Percentiles rank a stretch among this genome's conserved stretches.
phyloP scores from a whole-genome alignment of 2,329 filamentous ascomycete genomes.

The Sporothrix pseudoabietina region DNA sequence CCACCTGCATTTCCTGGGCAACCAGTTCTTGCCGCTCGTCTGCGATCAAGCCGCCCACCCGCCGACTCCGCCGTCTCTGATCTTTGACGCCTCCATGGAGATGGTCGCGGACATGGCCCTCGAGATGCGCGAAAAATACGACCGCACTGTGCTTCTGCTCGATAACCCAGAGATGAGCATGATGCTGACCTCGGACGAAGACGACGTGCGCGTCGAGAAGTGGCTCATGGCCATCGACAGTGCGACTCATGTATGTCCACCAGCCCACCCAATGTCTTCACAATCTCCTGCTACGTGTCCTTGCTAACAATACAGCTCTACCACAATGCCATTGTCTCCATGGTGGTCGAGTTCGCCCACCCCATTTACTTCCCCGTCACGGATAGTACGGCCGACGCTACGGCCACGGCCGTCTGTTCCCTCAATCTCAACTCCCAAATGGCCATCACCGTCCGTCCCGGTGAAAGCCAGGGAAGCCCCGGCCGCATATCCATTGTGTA shows the following conservation, averaged over 20 bases:
- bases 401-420: constrained; percentile 26
- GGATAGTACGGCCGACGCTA: background rate
- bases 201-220: constrained; percentile 14
- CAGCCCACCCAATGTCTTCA: background rate
- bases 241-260: constrained; percentile 27
- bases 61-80: constrained; percentile 14
- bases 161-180: constrained; percentile 33
- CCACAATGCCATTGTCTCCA: constrained; percentile 32
- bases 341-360: constrained; percentile 25
- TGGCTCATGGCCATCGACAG: constrained; percentile 30
- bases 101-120: constrained; percentile 30
- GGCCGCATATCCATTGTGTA: constrained; percentile 31
- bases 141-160: constrained; percentile 32
- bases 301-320: constrained; percentile 29
- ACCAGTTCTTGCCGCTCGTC: constrained; percentile 27
- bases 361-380: constrained; percentile 22
- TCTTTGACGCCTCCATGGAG: constrained; percentile 28
- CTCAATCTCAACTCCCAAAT: constrained; percentile 32
- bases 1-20: constrained; percentile 31
- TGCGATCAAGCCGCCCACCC: background rate
- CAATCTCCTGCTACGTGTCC: background rate
- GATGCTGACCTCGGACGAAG: constrained; percentile 22
- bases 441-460: constrained; percentile 28
- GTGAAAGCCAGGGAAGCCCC: constrained; percentile 2
- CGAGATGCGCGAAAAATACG: constrained; percentile 15